Conservation (phyloP, 2,329 filamentous ascomycete species). For the Neofusicoccum ribis region DNA sequence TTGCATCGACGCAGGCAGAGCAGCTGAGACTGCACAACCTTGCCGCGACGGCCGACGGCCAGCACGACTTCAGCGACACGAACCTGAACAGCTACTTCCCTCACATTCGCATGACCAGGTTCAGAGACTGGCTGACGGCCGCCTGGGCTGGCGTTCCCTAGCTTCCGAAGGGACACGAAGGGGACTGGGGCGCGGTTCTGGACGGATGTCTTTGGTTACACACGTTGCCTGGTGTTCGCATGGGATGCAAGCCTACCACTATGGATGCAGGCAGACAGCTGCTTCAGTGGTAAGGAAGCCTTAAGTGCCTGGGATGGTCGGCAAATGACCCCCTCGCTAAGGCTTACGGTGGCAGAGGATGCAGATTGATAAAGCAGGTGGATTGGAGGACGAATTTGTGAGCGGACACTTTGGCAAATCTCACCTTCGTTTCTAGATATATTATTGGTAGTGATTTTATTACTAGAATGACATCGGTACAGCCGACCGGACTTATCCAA, state of each 20-base stretch:
- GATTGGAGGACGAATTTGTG: background rate
- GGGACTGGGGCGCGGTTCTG: background rate
- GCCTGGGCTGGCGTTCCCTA: slow-evolving; percentile 35
- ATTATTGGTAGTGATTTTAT: background rate
- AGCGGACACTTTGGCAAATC: background rate
- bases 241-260: no score
- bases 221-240: background rate
- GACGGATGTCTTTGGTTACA: background rate
- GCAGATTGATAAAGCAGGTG: background rate
- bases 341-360: background rate
- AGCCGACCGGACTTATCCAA: background rate
- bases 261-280: no score
- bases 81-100: slow-evolving; percentile 53
- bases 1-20: slow-evolving; percentile 38
- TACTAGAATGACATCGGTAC: background rate
- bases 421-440: background rate
- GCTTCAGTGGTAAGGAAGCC: no score
- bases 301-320: no score
- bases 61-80: slow-evolving; percentile 63
- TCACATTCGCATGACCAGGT: slow-evolving; percentile 36
- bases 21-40: slow-evolving; percentile 57
- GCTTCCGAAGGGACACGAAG: background rate
- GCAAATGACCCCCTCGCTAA: no score
- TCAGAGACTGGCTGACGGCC: slow-evolving; percentile 41
- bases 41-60: slow-evolving; percentile 66